phyloP scores from a whole-genome alignment of 2,329 filamentous ascomycete genomes.

The Penicillium sp. region DNA sequence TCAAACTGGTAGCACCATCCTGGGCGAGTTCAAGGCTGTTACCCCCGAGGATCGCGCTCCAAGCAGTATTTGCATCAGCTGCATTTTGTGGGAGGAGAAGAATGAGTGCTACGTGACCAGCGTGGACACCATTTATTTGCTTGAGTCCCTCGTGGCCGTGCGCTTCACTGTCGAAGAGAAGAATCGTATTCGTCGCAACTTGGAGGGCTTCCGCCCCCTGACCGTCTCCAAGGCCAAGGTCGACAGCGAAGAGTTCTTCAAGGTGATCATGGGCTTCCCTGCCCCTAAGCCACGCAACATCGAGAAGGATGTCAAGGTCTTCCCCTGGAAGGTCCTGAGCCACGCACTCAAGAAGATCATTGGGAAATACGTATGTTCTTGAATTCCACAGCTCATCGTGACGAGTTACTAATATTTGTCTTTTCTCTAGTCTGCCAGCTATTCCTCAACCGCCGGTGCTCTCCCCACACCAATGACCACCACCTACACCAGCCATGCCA shows the following conservation, averaged over 20 bases:
- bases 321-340: conserved; percentile 84
- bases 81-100: conserved; percentile 93
- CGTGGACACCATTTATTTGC: conserved; percentile 89
- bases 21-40: conserved; percentile 69
- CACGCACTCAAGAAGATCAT: conserved; percentile 95
- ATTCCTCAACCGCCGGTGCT: conserved; percentile 54
- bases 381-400: neutral
- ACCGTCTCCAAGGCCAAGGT: conserved; percentile 88
- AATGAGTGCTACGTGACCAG: conserved; percentile 87
- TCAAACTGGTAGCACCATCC: conserved; percentile 73
- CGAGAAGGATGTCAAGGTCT: conserved; percentile 98
- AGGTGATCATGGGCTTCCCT: conserved; percentile 95
- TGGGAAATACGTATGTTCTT: conserved; percentile 70
- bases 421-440: conserved; percentile 52
- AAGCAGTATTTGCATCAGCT: conserved; percentile 89
- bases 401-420: conserved; percentile 17
- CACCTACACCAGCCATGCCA: conserved; percentile 31
- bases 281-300: conserved; percentile 94
- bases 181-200: conserved; percentile 89
- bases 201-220: conserved; percentile 84
- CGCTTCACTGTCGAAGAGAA: conserved; percentile 95
- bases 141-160: conserved; percentile 78
- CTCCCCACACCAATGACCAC: conserved; percentile 33
- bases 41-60: conserved; percentile 67
- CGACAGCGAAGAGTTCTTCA: conserved; percentile 96